Percentiles rank a stretch among this genome's conserved stretches.
phyloP scores from a whole-genome alignment of 176 grass and related monocot genomes.

The Pontederia paniculata region DNA sequence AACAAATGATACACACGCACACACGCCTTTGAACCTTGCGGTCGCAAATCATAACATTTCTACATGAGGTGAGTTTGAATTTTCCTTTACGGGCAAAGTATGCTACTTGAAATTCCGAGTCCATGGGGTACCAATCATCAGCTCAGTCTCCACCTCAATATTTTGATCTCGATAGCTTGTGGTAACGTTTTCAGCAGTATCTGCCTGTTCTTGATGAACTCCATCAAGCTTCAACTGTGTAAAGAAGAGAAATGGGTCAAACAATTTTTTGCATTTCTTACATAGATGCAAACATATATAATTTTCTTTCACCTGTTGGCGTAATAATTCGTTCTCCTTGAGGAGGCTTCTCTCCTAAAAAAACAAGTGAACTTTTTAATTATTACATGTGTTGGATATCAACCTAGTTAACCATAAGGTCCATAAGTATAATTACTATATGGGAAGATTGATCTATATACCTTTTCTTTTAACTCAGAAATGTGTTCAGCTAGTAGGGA shows the following conservation, averaged over 20 bases:
- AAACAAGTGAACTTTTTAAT: no score
- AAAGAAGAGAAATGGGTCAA: not conserved
- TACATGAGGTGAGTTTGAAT: no score
- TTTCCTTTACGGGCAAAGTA: no score
- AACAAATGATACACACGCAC: no score
- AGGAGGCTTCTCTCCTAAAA: conserved; percentile 17
- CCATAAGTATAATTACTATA: no score
- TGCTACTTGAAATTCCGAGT: not conserved
- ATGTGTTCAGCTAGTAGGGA: not conserved
- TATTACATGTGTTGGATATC: no score
- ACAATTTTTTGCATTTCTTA: not conserved
- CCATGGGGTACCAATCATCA: conserved; percentile 8
- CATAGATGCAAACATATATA: not conserved
- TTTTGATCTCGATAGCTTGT: not conserved
- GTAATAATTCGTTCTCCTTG: conserved; percentile 13
- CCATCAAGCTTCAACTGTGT: not conserved
- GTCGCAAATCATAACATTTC: no score
- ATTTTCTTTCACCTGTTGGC: conserved; percentile 5
- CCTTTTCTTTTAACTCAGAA: conserved; percentile 16
- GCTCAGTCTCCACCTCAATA: not conserved
- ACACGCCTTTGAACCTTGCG: no score
- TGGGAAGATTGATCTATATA: not conserved
- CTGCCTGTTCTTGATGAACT: not conserved
- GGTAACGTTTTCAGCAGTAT: not conserved
- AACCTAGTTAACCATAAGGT: no score